Percentiles rank a stretch among this genome's conserved stretches.
Conservation (phyloP, 73 alveolate species). For the Paramecium tetraurelia region DNA sequence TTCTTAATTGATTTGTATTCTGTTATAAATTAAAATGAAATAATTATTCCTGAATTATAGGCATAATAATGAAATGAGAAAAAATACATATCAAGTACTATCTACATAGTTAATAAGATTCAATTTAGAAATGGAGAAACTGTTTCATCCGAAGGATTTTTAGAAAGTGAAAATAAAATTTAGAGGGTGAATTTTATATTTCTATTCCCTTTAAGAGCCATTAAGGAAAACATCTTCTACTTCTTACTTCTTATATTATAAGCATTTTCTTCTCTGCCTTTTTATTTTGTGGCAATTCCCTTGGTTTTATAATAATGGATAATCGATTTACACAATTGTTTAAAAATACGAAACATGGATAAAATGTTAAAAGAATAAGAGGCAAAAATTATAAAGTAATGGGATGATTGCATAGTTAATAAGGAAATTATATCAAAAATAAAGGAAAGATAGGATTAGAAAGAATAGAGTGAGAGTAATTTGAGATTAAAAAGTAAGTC, state of each 20-base stretch:
- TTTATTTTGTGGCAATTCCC: neutral
- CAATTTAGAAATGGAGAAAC: neutral
- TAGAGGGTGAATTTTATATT: neutral
- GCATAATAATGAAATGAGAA: slow-evolving; percentile 6
- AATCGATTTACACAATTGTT: neutral
- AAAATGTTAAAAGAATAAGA: neutral
- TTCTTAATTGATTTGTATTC: slow-evolving; percentile 9
- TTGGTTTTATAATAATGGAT: neutral
- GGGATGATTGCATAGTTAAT: slow-evolving; percentile 29
- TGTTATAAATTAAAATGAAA: slow-evolving; percentile 11
- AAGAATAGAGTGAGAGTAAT: neutral
- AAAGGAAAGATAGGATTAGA: neutral
- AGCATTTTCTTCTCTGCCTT: neutral
- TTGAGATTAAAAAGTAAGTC: neutral
- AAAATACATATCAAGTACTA: neutral
- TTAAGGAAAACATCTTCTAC: neutral
- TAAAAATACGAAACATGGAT: neutral
- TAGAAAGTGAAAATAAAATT: neutral
- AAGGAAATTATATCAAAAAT: neutral
- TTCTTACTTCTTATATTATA: neutral
- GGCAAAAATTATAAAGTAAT: neutral
- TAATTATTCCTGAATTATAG: slow-evolving; percentile 1
- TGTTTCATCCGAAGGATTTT: neutral
- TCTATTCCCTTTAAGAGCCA: neutral
- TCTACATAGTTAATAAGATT: neutral